These are phyloP conservation scores for Cercospora zeae-maydis DNA, from an alignment of 2,329 filamentous ascomycete genomes.

Conservation along the genomic window DNA sequence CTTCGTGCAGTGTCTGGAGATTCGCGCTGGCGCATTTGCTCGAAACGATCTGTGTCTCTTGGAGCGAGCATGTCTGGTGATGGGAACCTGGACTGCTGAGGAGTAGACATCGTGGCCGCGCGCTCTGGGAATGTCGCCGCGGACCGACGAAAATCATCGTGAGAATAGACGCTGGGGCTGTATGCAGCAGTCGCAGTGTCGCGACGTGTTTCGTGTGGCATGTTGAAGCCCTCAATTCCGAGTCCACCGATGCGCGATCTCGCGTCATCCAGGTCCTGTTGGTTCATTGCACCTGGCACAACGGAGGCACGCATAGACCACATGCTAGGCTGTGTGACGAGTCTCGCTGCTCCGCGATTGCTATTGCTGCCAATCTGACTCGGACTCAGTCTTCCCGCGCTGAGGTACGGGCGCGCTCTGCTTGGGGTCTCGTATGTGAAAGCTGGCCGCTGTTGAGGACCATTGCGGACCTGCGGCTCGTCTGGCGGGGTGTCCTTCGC, in stretches of 20 bases:
- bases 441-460: constrained; percentile 6
- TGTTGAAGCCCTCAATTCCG: constrained; percentile 31
- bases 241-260: constrained; percentile 30
- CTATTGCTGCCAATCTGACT: constrained; percentile 29
- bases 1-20: constrained; percentile 11
- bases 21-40: neutral
- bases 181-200: constrained; percentile 20
- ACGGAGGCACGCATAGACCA: constrained; percentile 33
- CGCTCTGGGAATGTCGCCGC: constrained; percentile 5
- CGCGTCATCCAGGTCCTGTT: constrained; percentile 28
- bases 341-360: constrained; percentile 21
- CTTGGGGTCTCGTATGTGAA: constrained; percentile 18
- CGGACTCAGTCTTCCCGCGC: constrained; percentile 25
- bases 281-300: constrained; percentile 27
- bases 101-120: neutral
- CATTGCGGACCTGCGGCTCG: constrained; percentile 17
- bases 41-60: neutral
- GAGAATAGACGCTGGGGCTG: constrained; percentile 34
- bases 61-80: neutral
- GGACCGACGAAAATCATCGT: constrained; percentile 8
- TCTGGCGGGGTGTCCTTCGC: constrained; percentile 45
- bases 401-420: constrained; percentile 16
- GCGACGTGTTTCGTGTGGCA: constrained; percentile 27
- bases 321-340: constrained; percentile 32
- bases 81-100: neutral